A percentile compares a stretch with the other conserved stretches of the same genome.
phyloP scores from a whole-genome alignment of 2,329 filamentous ascomycete genomes.

The Cytospora paraplurivora region DNA sequence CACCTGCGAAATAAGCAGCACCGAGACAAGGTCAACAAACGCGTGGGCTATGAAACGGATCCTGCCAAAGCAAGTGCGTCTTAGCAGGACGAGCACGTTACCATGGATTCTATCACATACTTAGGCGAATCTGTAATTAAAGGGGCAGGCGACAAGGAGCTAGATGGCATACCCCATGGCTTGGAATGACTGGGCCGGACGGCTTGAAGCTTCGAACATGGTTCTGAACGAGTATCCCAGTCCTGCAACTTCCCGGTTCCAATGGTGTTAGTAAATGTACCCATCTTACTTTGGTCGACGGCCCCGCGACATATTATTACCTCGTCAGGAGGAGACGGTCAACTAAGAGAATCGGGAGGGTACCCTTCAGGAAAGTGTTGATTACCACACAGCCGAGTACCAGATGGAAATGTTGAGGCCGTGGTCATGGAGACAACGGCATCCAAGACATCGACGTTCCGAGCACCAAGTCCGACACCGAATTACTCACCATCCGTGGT shows the following conservation, averaged over 20 bases:
- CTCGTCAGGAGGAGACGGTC: background rate
- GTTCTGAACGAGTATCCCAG: background rate
- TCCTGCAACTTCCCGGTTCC: background rate
- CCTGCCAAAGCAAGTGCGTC: conserved; percentile 4
- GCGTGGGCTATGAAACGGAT: conserved; percentile 39
- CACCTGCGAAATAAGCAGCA: conserved; percentile 87
- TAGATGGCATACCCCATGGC: background rate
- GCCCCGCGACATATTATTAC: background rate
- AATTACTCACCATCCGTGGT: background rate
- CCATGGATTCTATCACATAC: background rate
- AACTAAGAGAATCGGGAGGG: no score
- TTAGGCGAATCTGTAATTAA: background rate
- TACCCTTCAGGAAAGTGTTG: background rate
- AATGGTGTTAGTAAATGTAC: background rate
- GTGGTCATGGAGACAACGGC: background rate
- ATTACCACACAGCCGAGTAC: background rate
- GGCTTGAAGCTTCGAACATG: background rate
- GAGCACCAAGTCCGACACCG: background rate
- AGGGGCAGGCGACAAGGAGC: background rate
- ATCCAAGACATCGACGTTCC: background rate
- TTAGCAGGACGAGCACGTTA: background rate
- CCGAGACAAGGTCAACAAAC: conserved; percentile 66
- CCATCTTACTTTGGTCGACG: background rate
- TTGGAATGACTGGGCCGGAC: background rate
- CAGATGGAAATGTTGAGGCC: no score